These are phyloP conservation scores for Dictyostelium firmibasis DNA, from an alignment of 78 protist genomes.

Conservation along the genomic window DNA sequence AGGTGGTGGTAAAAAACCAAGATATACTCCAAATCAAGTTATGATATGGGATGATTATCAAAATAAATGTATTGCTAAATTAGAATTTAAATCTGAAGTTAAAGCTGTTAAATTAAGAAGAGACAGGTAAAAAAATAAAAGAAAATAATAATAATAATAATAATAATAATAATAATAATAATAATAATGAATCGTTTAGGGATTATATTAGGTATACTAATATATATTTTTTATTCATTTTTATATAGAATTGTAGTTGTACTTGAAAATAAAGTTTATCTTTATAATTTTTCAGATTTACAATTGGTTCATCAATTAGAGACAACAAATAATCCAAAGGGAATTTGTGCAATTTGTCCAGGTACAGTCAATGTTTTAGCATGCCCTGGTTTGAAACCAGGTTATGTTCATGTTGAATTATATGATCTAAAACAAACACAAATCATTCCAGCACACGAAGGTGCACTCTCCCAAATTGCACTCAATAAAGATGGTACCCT, in stretches of 20 bases:
- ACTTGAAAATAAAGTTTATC: constrained; percentile 87
- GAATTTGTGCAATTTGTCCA: constrained; percentile 91
- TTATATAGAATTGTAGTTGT: constrained; percentile 93
- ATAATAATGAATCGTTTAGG: no score
- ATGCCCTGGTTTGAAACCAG: constrained; percentile 81
- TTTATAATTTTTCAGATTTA: constrained; percentile 94
- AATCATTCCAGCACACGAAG: constrained; percentile 87
- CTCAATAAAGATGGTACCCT: constrained; percentile 92
- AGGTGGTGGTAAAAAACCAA: constrained; percentile 96
- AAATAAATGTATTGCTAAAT: constrained; percentile 89
- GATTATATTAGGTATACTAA: no score
- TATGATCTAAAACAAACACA: constrained; percentile 53
- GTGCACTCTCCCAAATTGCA: constrained; percentile 85
- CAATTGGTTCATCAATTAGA: constrained; percentile 88
- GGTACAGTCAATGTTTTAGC: constrained; percentile 78
- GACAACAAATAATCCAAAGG: constrained; percentile 94
- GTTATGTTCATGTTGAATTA: constrained; percentile 79
- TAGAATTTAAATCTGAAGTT: constrained; percentile 92
- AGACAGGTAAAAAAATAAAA: constrained; percentile 73
- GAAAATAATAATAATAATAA: background rate
- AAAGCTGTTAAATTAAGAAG: constrained; percentile 95
- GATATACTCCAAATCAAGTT: constrained; percentile 90
- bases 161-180: background rate
- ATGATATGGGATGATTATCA: constrained; percentile 97
- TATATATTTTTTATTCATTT: no score